These are phyloP conservation scores for Globisporangium mamillatum DNA, from an alignment of 352 stramenopile species.

Conservation along the genomic window DNA sequence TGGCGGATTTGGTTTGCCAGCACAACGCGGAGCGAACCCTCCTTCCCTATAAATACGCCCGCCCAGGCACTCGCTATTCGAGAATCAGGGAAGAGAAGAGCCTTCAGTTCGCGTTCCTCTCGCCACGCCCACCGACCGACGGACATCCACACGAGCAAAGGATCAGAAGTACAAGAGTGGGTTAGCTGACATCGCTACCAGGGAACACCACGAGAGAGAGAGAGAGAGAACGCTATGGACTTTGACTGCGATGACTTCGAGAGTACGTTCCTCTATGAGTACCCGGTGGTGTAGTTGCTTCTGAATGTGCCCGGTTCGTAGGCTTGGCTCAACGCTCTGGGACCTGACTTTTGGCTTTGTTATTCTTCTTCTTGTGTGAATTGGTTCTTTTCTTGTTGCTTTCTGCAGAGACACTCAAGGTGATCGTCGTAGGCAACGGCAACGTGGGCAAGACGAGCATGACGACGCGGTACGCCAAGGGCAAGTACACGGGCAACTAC, in stretches of 20 bases:
- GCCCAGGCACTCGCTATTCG: neutral
- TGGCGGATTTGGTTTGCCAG: neutral
- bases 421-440: slow-evolving; percentile 81
- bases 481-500: slow-evolving; percentile 76
- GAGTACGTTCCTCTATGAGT: slow-evolving; percentile 29
- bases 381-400: neutral
- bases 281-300: neutral
- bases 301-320: too few relatives aligned
- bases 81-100: neutral
- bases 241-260: slow-evolving; percentile 74
- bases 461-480: slow-evolving; percentile 76
- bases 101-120: slow-evolving; percentile 5
- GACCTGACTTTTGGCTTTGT: neutral
- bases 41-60: slow-evolving; percentile 3
- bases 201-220: neutral
- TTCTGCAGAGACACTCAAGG: slow-evolving; percentile 65
- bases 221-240: slow-evolving; percentile 17
- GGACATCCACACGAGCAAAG: neutral
- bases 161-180: too few relatives aligned
- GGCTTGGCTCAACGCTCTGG: neutral
- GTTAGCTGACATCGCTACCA: too few relatives aligned
- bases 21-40: too few relatives aligned
- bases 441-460: slow-evolving; percentile 86
- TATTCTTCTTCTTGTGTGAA: too few relatives aligned
- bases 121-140: neutral